phyloP scores from a whole-genome alignment of 1,284 basidiomycete genomes.

The Vanrija pseudolonga region DNA sequence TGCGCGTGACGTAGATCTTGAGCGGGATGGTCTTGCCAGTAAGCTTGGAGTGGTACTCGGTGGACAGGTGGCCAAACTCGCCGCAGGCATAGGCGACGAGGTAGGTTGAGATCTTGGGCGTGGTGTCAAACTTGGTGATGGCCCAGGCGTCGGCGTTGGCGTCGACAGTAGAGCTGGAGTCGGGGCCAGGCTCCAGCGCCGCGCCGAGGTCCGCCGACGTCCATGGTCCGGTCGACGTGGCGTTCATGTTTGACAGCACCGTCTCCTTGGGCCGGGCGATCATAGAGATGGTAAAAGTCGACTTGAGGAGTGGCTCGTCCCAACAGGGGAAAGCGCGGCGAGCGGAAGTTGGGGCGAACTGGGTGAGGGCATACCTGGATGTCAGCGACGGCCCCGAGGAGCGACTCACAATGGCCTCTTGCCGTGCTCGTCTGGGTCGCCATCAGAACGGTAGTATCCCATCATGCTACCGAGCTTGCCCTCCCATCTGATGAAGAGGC shows the following conservation, averaged over 20 bases:
- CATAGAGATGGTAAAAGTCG: slow-evolving; percentile 75
- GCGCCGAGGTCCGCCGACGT: slow-evolving; percentile 24
- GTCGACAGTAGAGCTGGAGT: too few relatives aligned
- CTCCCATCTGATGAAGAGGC: slow-evolving; percentile 47
- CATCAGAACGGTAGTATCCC: slow-evolving; percentile 51
- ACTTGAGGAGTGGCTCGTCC: slow-evolving; percentile 91
- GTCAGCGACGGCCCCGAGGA: background rate
- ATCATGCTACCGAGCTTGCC: slow-evolving; percentile 68
- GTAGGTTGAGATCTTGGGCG: slow-evolving; percentile 82
- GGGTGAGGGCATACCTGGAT: slow-evolving; percentile 67
- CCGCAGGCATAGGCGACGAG: slow-evolving; percentile 89
- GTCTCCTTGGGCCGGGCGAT: slow-evolving; percentile 67
- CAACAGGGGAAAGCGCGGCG: slow-evolving; percentile 75
- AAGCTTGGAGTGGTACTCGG: slow-evolving; percentile 72
- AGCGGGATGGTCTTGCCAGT: slow-evolving; percentile 77
- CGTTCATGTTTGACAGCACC: slow-evolving; percentile 75
- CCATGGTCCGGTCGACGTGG: slow-evolving; percentile 55
- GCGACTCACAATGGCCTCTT: slow-evolving; percentile 43
- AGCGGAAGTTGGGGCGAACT: slow-evolving; percentile 80
- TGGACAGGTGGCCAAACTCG: slow-evolving; percentile 67
- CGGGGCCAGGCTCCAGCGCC: slow-evolving; percentile 19
- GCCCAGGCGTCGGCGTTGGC: slow-evolving; percentile 59
- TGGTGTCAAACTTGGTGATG: slow-evolving; percentile 69
- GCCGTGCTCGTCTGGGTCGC: slow-evolving; percentile 48
- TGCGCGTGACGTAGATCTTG: slow-evolving; percentile 78